phyloP scores from a whole-genome alignment of 805 yeast genomes.

The Dipodascus albidus region DNA sequence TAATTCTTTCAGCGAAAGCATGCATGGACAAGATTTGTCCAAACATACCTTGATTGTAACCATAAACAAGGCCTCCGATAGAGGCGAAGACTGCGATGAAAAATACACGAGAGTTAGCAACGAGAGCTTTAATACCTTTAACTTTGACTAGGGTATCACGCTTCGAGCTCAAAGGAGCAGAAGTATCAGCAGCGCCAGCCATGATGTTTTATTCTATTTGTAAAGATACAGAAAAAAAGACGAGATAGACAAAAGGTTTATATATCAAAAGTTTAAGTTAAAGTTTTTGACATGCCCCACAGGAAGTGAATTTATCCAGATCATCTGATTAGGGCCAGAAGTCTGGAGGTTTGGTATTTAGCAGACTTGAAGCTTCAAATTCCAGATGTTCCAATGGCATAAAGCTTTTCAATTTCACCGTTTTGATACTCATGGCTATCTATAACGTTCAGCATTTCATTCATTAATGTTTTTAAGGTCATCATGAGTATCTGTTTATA shows the following conservation, averaged over 20 bases:
- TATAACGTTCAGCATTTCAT: no score
- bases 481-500: no score
- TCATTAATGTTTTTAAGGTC: no score
- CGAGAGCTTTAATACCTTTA: constrained; percentile 9
- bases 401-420: no score
- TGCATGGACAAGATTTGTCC: constrained; percentile 15
- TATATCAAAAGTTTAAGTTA: background rate
- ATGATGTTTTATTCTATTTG: background rate
- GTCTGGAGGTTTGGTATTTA: no score
- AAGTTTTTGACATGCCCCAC: no score
- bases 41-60: constrained; percentile 18
- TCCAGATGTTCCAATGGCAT: no score
- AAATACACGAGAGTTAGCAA: constrained; percentile 14
- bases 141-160: constrained; percentile 1
- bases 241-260: background rate
- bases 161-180: constrained; percentile 1
- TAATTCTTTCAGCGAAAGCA: constrained; percentile 12
- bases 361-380: no score
- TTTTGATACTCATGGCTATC: no score
- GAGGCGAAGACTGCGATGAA: constrained; percentile 15
- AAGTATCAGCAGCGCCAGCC: background rate
- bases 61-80: constrained; percentile 17
- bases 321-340: no score
- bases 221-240: background rate
- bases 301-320: no score